A percentile compares a stretch with the other conserved stretches of the same genome.
phyloP scores from a whole-genome alignment of 108 stramenopile species.

The Thalassiosira profunda region DNA sequence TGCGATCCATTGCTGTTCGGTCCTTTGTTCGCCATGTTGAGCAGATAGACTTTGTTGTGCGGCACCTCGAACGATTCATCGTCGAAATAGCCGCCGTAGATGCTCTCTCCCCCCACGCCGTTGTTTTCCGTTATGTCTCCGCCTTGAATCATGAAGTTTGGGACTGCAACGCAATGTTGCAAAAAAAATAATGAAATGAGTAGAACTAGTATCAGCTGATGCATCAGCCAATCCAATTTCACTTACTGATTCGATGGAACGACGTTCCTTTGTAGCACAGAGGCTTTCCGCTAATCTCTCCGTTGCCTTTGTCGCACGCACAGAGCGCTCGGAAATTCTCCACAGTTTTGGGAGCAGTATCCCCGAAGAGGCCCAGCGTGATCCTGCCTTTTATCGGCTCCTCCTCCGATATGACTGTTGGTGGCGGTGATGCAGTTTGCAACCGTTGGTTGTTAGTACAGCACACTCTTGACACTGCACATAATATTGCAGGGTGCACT shows the following conservation, averaged over 20 bases:
- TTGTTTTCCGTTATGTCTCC: slow-evolving; percentile 91
- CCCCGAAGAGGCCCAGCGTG: slow-evolving; percentile 92
- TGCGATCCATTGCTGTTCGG: slow-evolving; percentile 83
- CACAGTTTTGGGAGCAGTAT: slow-evolving; percentile 87
- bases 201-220: not conserved
- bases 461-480: not conserved
- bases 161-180: slow-evolving; percentile 54
- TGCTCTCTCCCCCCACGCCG: slow-evolving; percentile 95
- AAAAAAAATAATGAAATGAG: not conserved
- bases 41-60: slow-evolving; percentile 85
- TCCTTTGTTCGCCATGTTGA: slow-evolving; percentile 83
- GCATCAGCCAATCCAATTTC: no score
- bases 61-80: slow-evolving; percentile 93
- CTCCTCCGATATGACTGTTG: slow-evolving; percentile 35
- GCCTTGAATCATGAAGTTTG: slow-evolving; percentile 95
- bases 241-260: slow-evolving; percentile 74
- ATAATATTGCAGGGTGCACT: not conserved
- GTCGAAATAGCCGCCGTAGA: slow-evolving; percentile 88
- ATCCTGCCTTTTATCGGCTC: slow-evolving; percentile 57
- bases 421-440: no score
- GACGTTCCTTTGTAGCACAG: slow-evolving; percentile 77
- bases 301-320: slow-evolving; percentile 78
- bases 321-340: slow-evolving; percentile 93
- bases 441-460: no score
- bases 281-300: slow-evolving; percentile 71